These are phyloP conservation scores for Rhizomucor miehei DNA, from an alignment of 371 early-diverging fungal species.

Conservation along the genomic window DNA sequence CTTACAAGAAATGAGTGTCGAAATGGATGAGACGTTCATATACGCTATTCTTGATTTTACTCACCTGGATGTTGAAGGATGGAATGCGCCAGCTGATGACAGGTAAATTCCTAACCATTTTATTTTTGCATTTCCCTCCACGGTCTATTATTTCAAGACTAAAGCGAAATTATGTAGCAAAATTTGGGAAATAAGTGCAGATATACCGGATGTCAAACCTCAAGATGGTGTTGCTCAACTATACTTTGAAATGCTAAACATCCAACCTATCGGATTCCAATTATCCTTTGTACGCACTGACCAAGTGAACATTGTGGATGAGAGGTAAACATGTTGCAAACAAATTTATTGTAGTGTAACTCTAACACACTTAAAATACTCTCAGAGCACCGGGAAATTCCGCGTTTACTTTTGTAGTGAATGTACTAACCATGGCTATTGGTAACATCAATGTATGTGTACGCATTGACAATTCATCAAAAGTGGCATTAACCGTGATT, in stretches of 20 bases:
- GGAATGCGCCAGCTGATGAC: slow-evolving; percentile 32
- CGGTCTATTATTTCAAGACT: background rate
- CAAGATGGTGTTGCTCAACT: slow-evolving; percentile 67
- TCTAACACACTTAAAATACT: background rate
- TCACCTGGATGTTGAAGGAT: slow-evolving; percentile 67
- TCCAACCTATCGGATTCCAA: slow-evolving; percentile 94
- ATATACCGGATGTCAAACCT: slow-evolving; percentile 71
- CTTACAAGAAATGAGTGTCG: slow-evolving; percentile 84
- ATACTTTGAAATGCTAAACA: slow-evolving; percentile 92
- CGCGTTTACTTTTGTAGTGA: slow-evolving; percentile 62
- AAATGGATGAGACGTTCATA: slow-evolving; percentile 85
- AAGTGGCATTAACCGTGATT: no score
- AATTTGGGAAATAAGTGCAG: slow-evolving; percentile 52
- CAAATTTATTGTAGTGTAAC: background rate
- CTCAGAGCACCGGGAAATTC: slow-evolving; percentile 21
- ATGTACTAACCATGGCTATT: slow-evolving; percentile 94
- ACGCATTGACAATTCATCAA: no score
- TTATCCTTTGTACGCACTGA: slow-evolving; percentile 92
- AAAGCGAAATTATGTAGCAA: slow-evolving; percentile 16
- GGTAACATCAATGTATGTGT: slow-evolving; percentile 87
- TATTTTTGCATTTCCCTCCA: no score
- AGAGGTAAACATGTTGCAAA: slow-evolving; percentile 15
- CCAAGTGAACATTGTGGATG: slow-evolving; percentile 59
- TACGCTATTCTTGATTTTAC: slow-evolving; percentile 82
- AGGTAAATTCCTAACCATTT: slow-evolving; percentile 8